Evolutionary conservation across 176 grass and related monocot species (phyloP).

Genomic region (Oryza coarctata): DNA sequence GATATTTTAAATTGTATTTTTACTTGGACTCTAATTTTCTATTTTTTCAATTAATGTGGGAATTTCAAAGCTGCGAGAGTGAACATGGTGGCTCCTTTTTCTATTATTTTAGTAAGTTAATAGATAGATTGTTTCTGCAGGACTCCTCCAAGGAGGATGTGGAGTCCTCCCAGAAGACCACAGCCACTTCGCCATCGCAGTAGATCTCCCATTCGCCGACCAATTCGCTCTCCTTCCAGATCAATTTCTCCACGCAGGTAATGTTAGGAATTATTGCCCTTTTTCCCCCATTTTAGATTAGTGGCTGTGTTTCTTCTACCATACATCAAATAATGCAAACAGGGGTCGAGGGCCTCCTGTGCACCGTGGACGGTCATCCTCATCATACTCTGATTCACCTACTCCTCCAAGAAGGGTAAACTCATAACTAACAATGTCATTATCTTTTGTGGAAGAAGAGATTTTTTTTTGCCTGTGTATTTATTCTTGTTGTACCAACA

Average conservation of each 20-base stretch:
- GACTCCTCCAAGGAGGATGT: conserved; percentile 68
- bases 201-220: conserved; percentile 55
- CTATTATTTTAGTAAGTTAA: too few species aligned
- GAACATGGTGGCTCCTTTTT: too few species aligned
- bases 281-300: neutral
- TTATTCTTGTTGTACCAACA: neutral
- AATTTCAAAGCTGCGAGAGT: too few species aligned
- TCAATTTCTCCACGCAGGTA: conserved; percentile 83
- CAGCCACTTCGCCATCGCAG: conserved; percentile 52
- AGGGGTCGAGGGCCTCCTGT: conserved; percentile 60
- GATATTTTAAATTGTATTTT: too few species aligned
- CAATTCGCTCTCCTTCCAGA: conserved; percentile 59
- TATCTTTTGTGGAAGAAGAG: neutral
- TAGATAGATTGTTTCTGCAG: conserved; percentile 36
- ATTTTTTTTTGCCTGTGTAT: conserved; percentile 21
- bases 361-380: conserved; percentile 64
- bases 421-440: neutral
- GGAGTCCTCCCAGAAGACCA: conserved; percentile 75
- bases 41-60: too few species aligned
- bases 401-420: conserved; percentile 62
- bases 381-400: conserved; percentile 71
- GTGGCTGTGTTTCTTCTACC: conserved; percentile 24
- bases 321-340: conserved; percentile 14
- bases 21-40: too few species aligned
- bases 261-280: neutral